Evolutionary conservation across 345 rosid genomes (phyloP).

Genomic region (Populus davidiana): DNA sequence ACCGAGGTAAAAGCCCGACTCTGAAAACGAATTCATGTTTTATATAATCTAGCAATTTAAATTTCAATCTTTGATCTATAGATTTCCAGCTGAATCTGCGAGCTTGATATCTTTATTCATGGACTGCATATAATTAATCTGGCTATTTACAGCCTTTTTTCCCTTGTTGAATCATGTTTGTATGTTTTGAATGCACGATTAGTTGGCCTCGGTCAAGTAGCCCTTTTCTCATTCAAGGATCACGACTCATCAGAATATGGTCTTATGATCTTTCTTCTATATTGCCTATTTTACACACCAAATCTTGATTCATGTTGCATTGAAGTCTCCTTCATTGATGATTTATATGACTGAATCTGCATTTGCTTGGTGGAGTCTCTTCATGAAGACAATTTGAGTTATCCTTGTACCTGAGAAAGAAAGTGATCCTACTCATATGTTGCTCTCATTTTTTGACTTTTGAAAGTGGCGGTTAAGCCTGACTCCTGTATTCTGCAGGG

Average conservation of each 20-base stretch:
- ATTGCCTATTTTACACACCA: too few relatives aligned
- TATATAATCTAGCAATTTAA: background rate
- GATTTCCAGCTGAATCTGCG: background rate
- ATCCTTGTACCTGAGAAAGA: background rate
- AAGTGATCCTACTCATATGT: too few relatives aligned
- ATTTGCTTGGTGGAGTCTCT: background rate
- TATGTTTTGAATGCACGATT: too few relatives aligned
- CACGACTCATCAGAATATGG: too few relatives aligned
- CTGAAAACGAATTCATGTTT: background rate
- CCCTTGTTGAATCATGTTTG: too few relatives aligned
- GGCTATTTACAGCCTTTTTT: too few relatives aligned
- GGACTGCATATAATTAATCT: too few relatives aligned
- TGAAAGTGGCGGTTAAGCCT: too few relatives aligned
- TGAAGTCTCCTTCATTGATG: background rate
- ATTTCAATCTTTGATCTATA: background rate
- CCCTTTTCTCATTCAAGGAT: too few relatives aligned
- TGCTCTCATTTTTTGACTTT: background rate
- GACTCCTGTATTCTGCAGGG: constrained; percentile 41
- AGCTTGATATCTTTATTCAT: too few relatives aligned
- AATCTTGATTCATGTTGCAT: background rate
- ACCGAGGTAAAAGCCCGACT: constrained; percentile 46
- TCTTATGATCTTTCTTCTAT: too few relatives aligned
- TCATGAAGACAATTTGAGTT: background rate
- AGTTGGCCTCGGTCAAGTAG: too few relatives aligned
- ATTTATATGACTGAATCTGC: background rate